Base-by-base conservation (phyloP, 2,329 filamentous ascomycete species). In the Boeremia exigua region DNA sequence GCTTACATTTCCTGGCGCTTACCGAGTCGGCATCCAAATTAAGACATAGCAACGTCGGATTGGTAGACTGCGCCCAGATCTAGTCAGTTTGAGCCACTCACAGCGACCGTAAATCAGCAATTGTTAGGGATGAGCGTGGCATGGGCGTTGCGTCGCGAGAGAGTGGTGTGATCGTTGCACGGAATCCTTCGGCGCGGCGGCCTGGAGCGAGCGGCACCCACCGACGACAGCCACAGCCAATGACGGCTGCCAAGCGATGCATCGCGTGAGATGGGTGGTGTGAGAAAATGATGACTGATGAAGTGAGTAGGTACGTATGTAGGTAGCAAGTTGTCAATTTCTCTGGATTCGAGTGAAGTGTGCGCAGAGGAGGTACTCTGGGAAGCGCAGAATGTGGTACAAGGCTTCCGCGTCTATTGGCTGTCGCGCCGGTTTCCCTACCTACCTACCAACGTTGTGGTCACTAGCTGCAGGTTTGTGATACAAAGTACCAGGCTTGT, bases 161-260 rank as follows among this genome's bases (percentile, higher is more conserved):
- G 25, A 47, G 62, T 70, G 67, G 66, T 66, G 66, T 69, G 66
- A 69, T 58, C 36, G 43, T 56, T 48, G 40, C 37, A 34, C 43
- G 33, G n/a, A 38, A 53, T 51, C 53, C 51, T 46, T 40, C 43
- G 33, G 51, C 48, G 23, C 15, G 37, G 7, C 36, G 27, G 30
- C 33, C 32, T 48, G 37, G 43, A 39, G 38, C 43, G 45, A 54
- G 47, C 65, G 67, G 67, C 64, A 56, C 30, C 46, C 37, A 53
- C 64, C 61, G 64, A 60, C 48, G 58, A 64, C 62, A 56, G 54
- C 46, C 27, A 56, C 53, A 60, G 40, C 47, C 32, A 23, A 19
- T 5, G 29, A 7, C 8, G 30, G 29, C 14, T n/a, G 39, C 45
- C 7, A 32, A 32, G 42, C 15, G 36, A 43, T 15, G 25, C 15